These are phyloP conservation scores for Fusarium sp. DNA, from an alignment of 2,329 filamentous ascomycete species.

Conservation along the genomic window DNA sequence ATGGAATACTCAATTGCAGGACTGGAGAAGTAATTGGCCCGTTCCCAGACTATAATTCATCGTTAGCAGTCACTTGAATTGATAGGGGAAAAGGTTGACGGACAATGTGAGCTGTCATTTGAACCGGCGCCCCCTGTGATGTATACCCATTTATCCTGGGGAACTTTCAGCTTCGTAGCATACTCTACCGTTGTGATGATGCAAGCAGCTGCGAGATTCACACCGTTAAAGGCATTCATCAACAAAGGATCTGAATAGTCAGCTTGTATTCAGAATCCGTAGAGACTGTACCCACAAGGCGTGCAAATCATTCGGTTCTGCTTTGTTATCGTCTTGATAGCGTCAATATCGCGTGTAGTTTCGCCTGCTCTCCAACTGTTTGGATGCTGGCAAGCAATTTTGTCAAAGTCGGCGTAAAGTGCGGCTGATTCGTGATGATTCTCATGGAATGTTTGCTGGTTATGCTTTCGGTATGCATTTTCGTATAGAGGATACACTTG, in stretches of 20 bases:
- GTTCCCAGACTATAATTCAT: slow-evolving; percentile 66
- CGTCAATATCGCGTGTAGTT: slow-evolving; percentile 57
- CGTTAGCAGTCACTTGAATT: rapidly evolving
- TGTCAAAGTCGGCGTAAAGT: slow-evolving; percentile 72
- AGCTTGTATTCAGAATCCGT: rapidly evolving
- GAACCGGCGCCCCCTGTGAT: slow-evolving; percentile 73
- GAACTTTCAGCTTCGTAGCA: slow-evolving; percentile 67
- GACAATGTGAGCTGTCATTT: slow-evolving; percentile 61
- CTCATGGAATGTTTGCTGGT: slow-evolving; percentile 63
- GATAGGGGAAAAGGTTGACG: slow-evolving; percentile 52
- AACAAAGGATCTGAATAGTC: slow-evolving; percentile 67
- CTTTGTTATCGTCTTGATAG: slow-evolving; percentile 65
- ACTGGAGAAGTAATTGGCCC: slow-evolving; percentile 68
- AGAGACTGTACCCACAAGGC: slow-evolving; percentile 63
- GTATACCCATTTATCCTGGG: slow-evolving; percentile 71
- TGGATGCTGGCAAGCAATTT: slow-evolving; percentile 64
- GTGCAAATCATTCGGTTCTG: slow-evolving; percentile 76
- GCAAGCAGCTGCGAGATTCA: slow-evolving; percentile 72
- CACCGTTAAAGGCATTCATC: slow-evolving; percentile 79
- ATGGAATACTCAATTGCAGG: slow-evolving; percentile 70
- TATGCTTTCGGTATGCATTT: slow-evolving; percentile 70
- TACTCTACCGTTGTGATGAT: slow-evolving; percentile 69
- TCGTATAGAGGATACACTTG: slow-evolving; percentile 78
- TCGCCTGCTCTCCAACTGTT: slow-evolving; percentile 70
- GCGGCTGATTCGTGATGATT: slow-evolving; percentile 70